A percentile compares a stretch with the other conserved stretches of the same genome.
These are phyloP conservation scores for Saccharomycopsis amapae DNA, from an alignment of 805 yeast genomes.

Conservation along the genomic window DNA sequence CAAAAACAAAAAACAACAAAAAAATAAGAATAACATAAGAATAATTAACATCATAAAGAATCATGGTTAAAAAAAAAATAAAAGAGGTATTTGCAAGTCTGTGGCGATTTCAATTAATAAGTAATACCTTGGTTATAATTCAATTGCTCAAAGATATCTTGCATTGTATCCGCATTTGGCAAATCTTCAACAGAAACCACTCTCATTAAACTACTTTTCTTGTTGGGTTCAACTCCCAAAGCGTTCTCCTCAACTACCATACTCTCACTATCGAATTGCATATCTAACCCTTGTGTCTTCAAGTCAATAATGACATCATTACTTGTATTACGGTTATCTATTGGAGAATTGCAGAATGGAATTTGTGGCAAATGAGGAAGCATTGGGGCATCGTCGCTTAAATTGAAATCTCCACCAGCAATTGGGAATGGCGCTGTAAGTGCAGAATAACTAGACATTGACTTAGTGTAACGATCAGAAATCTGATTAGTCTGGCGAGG, in stretches of 20 bases:
- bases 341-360: background rate
- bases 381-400: too few relatives aligned
- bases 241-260: conserved; percentile 11
- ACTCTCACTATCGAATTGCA: conserved; percentile 10
- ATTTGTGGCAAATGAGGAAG: background rate
- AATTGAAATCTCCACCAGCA: conserved; percentile 3
- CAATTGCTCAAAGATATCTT: conserved; percentile 6
- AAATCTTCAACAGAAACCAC: conserved; percentile 19
- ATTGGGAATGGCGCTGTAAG: conserved; percentile 7
- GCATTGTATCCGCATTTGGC: conserved; percentile 9
- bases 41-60: too few relatives aligned
- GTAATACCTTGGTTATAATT: too few relatives aligned
- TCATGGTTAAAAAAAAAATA: too few relatives aligned
- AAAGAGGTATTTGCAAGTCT: too few relatives aligned
- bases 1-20: too few relatives aligned
- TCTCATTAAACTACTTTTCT: conserved; percentile 16
- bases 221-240: conserved; percentile 2
- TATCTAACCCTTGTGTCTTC: background rate
- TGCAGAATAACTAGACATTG: background rate
- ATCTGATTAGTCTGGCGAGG: too few relatives aligned
- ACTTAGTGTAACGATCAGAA: background rate
- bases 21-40: too few relatives aligned
- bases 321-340: background rate
- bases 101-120: too few relatives aligned
- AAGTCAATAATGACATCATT: conserved; percentile 1